A percentile compares a stretch with the other conserved stretches of the same genome.
Conservation (phyloP, 2,329 filamentous ascomycete genomes). For the Fusarium staphyleae region DNA sequence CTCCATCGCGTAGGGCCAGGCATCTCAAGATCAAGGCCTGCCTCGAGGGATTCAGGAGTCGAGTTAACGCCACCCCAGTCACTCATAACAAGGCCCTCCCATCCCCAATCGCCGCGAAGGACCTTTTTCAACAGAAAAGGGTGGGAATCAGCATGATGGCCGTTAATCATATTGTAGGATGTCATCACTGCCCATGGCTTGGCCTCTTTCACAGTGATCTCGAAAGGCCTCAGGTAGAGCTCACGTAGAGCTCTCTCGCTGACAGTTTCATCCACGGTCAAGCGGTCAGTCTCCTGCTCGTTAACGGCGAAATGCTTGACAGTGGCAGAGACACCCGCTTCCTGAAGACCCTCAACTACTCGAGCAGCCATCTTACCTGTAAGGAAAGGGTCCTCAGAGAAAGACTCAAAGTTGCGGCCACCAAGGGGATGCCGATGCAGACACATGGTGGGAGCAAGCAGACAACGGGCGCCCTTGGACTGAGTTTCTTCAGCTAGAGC, state of each 20-base stretch:
- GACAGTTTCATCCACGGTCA: slow-evolving; percentile 41
- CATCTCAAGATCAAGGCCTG: slow-evolving; percentile 48
- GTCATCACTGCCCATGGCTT: slow-evolving; percentile 51
- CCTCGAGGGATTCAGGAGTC: slow-evolving; percentile 45
- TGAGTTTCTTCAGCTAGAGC: slow-evolving; percentile 62
- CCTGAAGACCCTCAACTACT: slow-evolving; percentile 50
- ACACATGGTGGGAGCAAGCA: slow-evolving; percentile 51
- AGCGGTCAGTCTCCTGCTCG: slow-evolving; percentile 45
- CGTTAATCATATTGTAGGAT: slow-evolving; percentile 51
- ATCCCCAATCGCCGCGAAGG: slow-evolving; percentile 55
- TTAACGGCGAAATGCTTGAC: slow-evolving; percentile 57
- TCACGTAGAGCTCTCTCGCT: slow-evolving; percentile 38
- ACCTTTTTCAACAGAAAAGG: slow-evolving; percentile 43
- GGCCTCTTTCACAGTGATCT: slow-evolving; percentile 50
- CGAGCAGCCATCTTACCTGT: slow-evolving; percentile 41
- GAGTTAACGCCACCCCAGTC: slow-evolving; percentile 51
- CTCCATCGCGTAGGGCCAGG: slow-evolving; percentile 47
- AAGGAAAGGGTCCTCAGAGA: slow-evolving; percentile 39
- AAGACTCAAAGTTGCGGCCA: slow-evolving; percentile 42
- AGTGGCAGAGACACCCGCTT: slow-evolving; percentile 49
- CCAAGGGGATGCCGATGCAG: slow-evolving; percentile 40
- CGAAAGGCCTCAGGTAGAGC: slow-evolving; percentile 50
- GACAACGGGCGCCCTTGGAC: slow-evolving; percentile 74
- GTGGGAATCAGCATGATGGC: slow-evolving; percentile 44
- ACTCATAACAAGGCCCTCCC: slow-evolving; percentile 46